phyloP scores from a whole-genome alignment of 1,284 basidiomycete genomes.

The Porogramme epimiltina region DNA sequence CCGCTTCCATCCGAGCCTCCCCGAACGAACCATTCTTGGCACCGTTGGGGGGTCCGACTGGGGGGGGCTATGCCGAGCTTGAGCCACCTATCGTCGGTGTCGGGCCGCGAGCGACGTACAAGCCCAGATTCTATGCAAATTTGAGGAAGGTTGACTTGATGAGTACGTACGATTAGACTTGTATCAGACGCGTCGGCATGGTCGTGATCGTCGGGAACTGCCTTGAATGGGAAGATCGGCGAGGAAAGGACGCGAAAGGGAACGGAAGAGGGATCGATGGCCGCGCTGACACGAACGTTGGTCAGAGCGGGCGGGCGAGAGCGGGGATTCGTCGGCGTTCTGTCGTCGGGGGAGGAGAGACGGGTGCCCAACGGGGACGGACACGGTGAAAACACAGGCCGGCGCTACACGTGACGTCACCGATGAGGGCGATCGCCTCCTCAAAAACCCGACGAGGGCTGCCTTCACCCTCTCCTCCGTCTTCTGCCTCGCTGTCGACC shows the following conservation, averaged over 20 bases:
- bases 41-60: no score
- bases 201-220: slow-evolving; percentile 10
- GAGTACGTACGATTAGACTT: neutral
- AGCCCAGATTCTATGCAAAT: neutral
- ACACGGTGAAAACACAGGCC: neutral
- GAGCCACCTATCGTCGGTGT: neutral
- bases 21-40: no score
- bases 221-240: slow-evolving; percentile 7
- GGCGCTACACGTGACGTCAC: slow-evolving; percentile 27
- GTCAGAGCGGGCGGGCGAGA: neutral
- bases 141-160: neutral
- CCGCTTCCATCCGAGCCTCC: no score
- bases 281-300: slow-evolving; percentile 1
- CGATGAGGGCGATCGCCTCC: slow-evolving; percentile 17
- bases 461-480: neutral
- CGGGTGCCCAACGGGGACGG: no score
- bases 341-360: neutral
- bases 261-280: slow-evolving; percentile 1
- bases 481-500: slow-evolving; percentile 7
- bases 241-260: neutral
- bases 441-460: slow-evolving; percentile 14
- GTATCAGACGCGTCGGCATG: neutral
- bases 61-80: no score
- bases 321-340: slow-evolving; percentile 13
- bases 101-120: neutral